Evolutionary conservation across 2,329 filamentous ascomycete genomes (phyloP).

Genomic region (Passalora sequoiae): DNA sequence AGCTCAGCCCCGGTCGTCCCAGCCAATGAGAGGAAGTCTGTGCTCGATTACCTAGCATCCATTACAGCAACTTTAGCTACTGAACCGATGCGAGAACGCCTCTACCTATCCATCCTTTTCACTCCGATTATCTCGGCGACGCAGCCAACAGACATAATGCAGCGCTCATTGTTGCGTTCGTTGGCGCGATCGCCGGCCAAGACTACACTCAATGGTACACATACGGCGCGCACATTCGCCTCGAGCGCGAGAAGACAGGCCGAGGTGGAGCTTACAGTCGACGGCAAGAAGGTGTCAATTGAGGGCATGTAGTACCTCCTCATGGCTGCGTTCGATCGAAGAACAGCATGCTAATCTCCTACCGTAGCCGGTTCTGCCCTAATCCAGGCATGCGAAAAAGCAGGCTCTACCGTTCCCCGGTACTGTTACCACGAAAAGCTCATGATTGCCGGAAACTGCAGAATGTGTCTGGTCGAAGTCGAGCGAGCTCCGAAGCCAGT

Average conservation of each 20-base stretch:
- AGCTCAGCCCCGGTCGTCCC: neutral
- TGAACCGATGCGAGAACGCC: no score
- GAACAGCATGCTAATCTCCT: constrained; percentile 20
- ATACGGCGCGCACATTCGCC: constrained; percentile 70
- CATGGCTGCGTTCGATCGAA: neutral
- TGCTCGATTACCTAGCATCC: constrained; percentile 1
- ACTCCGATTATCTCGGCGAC: constrained; percentile 8
- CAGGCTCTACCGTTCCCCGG: constrained; percentile 84
- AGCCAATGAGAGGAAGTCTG: neutral
- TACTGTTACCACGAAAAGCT: constrained; percentile 99
- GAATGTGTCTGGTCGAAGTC: constrained; percentile 99
- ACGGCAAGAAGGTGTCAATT: constrained; percentile 97
- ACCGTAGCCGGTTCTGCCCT: constrained; percentile 81
- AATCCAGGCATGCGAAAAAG: constrained; percentile 99
- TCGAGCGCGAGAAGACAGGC: constrained; percentile 72
- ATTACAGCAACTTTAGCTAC: no score
- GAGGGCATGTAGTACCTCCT: constrained; percentile 61
- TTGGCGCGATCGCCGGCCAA: constrained; percentile 52
- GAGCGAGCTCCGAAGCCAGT: constrained; percentile 95
- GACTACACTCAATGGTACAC: constrained; percentile 35
- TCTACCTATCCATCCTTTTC: neutral
- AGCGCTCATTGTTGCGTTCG: constrained; percentile 60
- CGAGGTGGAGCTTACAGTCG: constrained; percentile 91
- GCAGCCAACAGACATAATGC: constrained; percentile 49
- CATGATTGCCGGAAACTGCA: constrained; percentile 98